Evolutionary conservation across 2,329 filamentous ascomycete genomes (phyloP), one percentile per base, ranked within the genome.

Genomic region (Leptographium procerum): DNA sequence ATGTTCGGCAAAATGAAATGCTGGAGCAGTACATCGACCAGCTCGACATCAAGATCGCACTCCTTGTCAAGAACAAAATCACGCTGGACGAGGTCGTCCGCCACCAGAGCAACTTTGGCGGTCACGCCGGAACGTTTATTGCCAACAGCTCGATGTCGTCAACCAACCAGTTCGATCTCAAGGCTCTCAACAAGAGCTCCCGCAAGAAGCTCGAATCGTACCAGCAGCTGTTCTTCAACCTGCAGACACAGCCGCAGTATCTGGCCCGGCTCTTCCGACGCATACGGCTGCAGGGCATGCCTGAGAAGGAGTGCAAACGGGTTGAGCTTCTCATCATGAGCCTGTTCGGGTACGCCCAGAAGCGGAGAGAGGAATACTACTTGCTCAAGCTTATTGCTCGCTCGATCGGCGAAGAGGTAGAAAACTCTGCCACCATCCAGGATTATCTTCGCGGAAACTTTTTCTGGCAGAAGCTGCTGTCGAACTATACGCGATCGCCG

Each of bases 51-150:
- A 99, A 99, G 75, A 99, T 99, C 70, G 94, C 94, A 1, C 81
- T 99, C 3, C 80, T 99, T 22, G 94, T 99, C 66, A 97, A 97
- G 80, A 99, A 99, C 81, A 99, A 99, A 73, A 99, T 99, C 67
- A 97, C 94, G 0, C 80, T 99, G 4, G 94, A 99, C 68, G 95
- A 99, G 73, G 94, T 99, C 31, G 89, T 99, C 58, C 90, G 91
- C 66, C 94, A 97, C 69, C 94, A 99, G 69, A 92, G 88, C 75
- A 95, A 96, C 70, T 96, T 94, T 66, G 94, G 94, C 58, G 91
- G 92, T 2, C 88, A 94, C 67, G 56, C 62, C 26, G 87, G 91
- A 62, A 88, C 84, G 60, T 80, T 97, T 33, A 78, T 99, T 54
- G 88, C 89, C 59, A 96, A 94, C 72, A 87, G 84, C n/a, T 85